Evolutionary conservation across 495 filamentous ascomycete species (phyloP).

Genomic region (Podospora pseudoanserina): DNA sequence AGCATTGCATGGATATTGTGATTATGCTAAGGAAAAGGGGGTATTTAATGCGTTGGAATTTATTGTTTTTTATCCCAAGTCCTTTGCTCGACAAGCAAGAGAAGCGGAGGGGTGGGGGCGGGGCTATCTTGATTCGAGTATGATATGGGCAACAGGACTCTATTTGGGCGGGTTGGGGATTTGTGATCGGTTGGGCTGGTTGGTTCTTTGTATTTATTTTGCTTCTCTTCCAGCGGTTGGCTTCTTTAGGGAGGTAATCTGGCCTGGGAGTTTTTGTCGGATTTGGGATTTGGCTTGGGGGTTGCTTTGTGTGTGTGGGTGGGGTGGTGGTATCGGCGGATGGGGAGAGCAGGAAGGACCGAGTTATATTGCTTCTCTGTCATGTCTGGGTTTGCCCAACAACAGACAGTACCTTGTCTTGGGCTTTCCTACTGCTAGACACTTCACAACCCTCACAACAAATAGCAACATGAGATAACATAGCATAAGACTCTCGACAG

Average conservation of each 20-base stretch:
- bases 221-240: background rate
- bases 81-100: background rate
- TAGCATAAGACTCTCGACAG: no score
- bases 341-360: no score
- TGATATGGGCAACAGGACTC: background rate
- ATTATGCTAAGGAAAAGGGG: background rate
- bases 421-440: no score
- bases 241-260: background rate
- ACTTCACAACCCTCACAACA: no score
- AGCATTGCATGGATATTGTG: background rate
- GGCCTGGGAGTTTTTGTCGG: no score
- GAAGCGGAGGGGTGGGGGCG: background rate
- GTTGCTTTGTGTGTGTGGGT: background rate
- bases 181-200: background rate
- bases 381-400: no score
- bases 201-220: conserved; percentile 3
- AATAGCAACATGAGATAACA: no score
- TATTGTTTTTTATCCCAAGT: background rate
- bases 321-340: no score
- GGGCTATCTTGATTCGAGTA: background rate
- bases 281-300: background rate
- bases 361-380: no score
- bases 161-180: background rate
- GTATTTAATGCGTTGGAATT: background rate
- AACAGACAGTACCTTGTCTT: no score